Evolutionary conservation across 306 rosid species (phyloP).

Genomic region (Dalbergia cultrata): DNA sequence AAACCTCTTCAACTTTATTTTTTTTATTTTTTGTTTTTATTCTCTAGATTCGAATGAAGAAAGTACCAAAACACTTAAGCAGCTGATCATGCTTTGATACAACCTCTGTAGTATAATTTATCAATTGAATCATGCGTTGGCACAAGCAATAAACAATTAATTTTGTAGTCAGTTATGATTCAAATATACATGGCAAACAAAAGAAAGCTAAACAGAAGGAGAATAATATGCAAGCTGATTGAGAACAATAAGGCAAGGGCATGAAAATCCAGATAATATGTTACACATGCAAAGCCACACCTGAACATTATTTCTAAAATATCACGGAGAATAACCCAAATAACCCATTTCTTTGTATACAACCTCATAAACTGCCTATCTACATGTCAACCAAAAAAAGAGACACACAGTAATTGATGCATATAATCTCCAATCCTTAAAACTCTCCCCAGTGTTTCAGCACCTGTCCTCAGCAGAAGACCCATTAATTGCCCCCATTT

Average conservation of each 20-base stretch:
- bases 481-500: conserved; percentile 54
- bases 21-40: no score
- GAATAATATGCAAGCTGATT: conserved; percentile 29
- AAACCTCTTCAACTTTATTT: no score
- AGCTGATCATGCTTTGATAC: no score
- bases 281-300: conserved; percentile 40
- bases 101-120: not conserved
- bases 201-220: not conserved
- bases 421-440: conserved; percentile 19
- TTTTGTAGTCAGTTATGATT: no score
- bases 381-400: conserved; percentile 25
- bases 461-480: conserved; percentile 59
- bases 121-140: not conserved
- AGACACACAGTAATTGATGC: not conserved
- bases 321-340: conserved; percentile 24
- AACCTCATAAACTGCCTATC: conserved; percentile 17
- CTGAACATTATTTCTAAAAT: conserved; percentile 40
- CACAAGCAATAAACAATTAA: no score
- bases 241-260: conserved; percentile 9
- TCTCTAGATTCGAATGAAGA: no score
- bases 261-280: conserved; percentile 38
- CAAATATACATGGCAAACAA: not conserved
- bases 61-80: no score
- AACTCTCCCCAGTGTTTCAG: conserved; percentile 17
- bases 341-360: conserved; percentile 29